A percentile compares a stretch with the other conserved stretches of the same genome.
phyloP scores from a whole-genome alignment of 768 basidiomycete species.

The Rhodosporidiobolus odoratus region DNA sequence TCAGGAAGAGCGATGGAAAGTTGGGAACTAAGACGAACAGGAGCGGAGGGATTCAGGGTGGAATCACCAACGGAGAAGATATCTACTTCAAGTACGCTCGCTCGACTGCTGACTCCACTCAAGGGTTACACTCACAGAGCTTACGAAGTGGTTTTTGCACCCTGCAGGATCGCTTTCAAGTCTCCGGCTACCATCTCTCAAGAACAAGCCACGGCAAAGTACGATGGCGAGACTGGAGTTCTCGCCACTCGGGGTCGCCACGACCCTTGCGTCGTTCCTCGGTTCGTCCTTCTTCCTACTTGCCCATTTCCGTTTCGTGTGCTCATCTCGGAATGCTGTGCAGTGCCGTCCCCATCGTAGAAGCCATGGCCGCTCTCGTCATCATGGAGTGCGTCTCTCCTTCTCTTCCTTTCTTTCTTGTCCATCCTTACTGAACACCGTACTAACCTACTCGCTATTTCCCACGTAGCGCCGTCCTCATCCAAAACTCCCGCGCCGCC shows the following conservation, averaged over 20 bases:
- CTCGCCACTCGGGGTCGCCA: slow-evolving; percentile 89
- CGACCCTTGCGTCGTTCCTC: slow-evolving; percentile 95
- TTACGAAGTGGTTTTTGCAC: background rate
- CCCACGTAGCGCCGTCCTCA: slow-evolving; percentile 59
- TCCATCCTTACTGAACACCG: background rate
- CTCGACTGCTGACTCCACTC: background rate
- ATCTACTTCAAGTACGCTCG: slow-evolving; percentile 89
- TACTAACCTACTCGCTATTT: background rate
- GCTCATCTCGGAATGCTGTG: slow-evolving; percentile 48
- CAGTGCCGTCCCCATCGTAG: slow-evolving; percentile 66
- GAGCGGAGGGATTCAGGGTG: slow-evolving; percentile 96
- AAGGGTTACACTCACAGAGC: too few relatives aligned
- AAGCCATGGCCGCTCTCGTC: slow-evolving; percentile 93
- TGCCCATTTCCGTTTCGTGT: slow-evolving; percentile 75
- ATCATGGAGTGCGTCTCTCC: slow-evolving; percentile 64
- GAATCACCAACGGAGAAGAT: slow-evolving; percentile 93
- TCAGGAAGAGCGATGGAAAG: slow-evolving; percentile 59
- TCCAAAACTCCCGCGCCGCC: slow-evolving; percentile 75
- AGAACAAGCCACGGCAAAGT: slow-evolving; percentile 80
- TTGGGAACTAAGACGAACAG: slow-evolving; percentile 85
- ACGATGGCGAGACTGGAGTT: slow-evolving; percentile 80
- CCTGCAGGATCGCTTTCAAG: slow-evolving; percentile 82
- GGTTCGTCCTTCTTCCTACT: slow-evolving; percentile 27
- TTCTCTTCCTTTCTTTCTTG: too few relatives aligned
- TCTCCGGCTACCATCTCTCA: slow-evolving; percentile 97